Evolutionary conservation across 306 rosid species (phyloP).

Genomic region (Pterocarpus macrocarpus): DNA sequence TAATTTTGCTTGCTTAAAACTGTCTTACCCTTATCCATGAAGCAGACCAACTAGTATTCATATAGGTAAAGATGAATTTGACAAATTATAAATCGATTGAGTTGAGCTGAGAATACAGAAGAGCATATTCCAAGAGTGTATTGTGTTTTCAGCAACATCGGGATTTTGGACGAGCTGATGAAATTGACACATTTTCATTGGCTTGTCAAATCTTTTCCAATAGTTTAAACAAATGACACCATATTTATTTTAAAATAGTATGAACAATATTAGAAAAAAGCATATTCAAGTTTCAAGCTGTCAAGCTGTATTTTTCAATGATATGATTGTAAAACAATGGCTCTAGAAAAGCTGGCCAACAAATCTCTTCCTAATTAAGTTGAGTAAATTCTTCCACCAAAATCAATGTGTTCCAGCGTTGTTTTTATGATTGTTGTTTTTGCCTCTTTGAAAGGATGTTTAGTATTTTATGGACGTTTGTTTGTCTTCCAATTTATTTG

Average conservation of each 20-base stretch:
- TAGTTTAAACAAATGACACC: not conserved
- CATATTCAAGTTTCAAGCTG: too few species aligned
- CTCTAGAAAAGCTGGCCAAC: not conserved
- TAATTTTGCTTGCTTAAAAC: too few species aligned
- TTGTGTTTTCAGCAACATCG: not conserved
- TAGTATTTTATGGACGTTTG: not conserved
- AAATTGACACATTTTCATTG: not conserved
- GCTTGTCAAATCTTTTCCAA: not conserved
- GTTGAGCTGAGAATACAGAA: too few species aligned
- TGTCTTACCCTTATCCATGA: not conserved
- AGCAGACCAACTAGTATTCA: not conserved
- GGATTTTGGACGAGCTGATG: not conserved
- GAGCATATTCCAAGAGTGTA: not conserved
- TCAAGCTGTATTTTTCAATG: too few species aligned
- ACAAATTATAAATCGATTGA: too few species aligned
- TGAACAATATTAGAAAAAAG: too few species aligned
- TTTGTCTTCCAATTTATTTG: slow-evolving; percentile 9
- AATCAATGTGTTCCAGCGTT: too few species aligned
- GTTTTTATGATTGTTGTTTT: not conserved
- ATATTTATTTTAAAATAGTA: too few species aligned
- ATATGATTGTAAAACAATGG: too few species aligned
- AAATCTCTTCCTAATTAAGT: not conserved
- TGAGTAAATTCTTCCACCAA: too few species aligned
- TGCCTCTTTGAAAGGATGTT: not conserved
- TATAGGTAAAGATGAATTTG: not conserved